phyloP scores from a whole-genome alignment of 2,329 filamentous ascomycete genomes.

The Aschersonia sp. region DNA sequence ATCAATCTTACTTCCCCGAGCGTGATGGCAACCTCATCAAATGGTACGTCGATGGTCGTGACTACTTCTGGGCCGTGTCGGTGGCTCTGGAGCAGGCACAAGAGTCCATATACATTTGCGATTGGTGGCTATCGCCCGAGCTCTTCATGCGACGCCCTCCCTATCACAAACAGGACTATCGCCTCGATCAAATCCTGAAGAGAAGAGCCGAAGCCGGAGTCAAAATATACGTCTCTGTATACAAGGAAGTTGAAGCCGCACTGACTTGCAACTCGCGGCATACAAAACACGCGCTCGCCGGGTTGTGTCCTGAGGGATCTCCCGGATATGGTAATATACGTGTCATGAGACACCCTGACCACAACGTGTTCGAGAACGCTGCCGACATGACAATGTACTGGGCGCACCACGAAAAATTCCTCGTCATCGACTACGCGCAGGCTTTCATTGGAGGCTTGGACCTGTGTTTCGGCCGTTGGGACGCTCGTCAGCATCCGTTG shows the following conservation, averaged over 20 bases:
- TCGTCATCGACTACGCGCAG: conserved; percentile 80
- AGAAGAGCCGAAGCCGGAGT: conserved; percentile 82
- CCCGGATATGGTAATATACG: conserved; percentile 80
- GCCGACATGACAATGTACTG: conserved; percentile 97
- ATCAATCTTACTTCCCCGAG: conserved; percentile 81
- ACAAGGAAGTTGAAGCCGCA: conserved; percentile 72
- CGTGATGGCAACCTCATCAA: conserved; percentile 76
- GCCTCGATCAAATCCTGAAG: conserved; percentile 78
- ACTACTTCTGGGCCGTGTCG: conserved; percentile 93
- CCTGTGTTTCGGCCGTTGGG: conserved; percentile 92
- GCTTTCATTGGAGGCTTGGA: conserved; percentile 93
- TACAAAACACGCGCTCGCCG: conserved; percentile 74
- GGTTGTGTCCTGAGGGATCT: conserved; percentile 66
- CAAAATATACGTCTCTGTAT: conserved; percentile 86
- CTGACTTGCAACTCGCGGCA: conserved; percentile 86
- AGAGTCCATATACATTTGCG: conserved; percentile 88
- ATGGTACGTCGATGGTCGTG: conserved; percentile 92
- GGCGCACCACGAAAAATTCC: conserved; percentile 96
- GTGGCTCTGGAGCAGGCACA: conserved; percentile 78
- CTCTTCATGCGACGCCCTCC: conserved; percentile 77
- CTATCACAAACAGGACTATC: conserved; percentile 68
- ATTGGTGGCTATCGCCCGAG: conserved; percentile 94
- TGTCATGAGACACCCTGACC: conserved; percentile 83
- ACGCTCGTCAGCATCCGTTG: conserved; percentile 70
- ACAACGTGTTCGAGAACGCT: conserved; percentile 86